A percentile compares a stretch with the other conserved stretches of the same genome.
Evolutionary conservation across 371 early-diverging fungal species (phyloP).

Genomic region (Actinomortierella ambigua): DNA sequence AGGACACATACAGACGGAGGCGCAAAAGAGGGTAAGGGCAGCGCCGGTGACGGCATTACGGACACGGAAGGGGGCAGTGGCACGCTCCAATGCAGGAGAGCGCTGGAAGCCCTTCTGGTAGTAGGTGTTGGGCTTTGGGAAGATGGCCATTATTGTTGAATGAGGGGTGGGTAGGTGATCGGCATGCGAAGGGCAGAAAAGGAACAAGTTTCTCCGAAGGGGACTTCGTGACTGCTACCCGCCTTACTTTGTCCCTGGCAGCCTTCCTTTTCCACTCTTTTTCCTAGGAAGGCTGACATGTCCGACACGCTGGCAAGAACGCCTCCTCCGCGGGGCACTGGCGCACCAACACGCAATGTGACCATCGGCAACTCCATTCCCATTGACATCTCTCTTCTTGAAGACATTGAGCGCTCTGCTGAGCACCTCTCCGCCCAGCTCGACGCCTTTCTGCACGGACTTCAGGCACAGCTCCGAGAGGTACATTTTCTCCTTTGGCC

Average conservation of each 20-base stretch:
- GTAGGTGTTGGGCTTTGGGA: slow-evolving; percentile 45
- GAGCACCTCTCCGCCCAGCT: slow-evolving; percentile 38
- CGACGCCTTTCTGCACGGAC: slow-evolving; percentile 21
- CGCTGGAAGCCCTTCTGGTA: slow-evolving; percentile 46
- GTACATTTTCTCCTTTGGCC: slow-evolving; percentile 5
- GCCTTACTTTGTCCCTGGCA: too few relatives aligned
- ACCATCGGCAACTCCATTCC: slow-evolving; percentile 43
- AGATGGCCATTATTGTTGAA: slow-evolving; percentile 24
- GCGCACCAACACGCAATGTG: slow-evolving; percentile 4
- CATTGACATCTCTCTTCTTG: slow-evolving; percentile 39
- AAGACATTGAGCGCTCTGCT: slow-evolving; percentile 40
- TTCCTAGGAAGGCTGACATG: too few relatives aligned
- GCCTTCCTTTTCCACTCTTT: too few relatives aligned
- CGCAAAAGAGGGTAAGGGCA: slow-evolving; percentile 30
- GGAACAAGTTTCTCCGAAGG: too few relatives aligned
- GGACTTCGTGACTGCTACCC: too few relatives aligned
- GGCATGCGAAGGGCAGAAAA: too few relatives aligned
- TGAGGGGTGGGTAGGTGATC: too few relatives aligned
- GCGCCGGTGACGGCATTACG: slow-evolving; percentile 36
- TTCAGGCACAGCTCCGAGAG: slow-evolving; percentile 23
- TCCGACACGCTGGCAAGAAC: too few relatives aligned
- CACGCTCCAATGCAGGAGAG: slow-evolving; percentile 42
- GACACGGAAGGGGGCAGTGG: slow-evolving; percentile 43
- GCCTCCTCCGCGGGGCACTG: too few relatives aligned
- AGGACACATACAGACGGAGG: slow-evolving; percentile 26